Base-by-base conservation (phyloP, 2,329 filamentous ascomycete species). In the Fusarium pseudoanthophilum region DNA sequence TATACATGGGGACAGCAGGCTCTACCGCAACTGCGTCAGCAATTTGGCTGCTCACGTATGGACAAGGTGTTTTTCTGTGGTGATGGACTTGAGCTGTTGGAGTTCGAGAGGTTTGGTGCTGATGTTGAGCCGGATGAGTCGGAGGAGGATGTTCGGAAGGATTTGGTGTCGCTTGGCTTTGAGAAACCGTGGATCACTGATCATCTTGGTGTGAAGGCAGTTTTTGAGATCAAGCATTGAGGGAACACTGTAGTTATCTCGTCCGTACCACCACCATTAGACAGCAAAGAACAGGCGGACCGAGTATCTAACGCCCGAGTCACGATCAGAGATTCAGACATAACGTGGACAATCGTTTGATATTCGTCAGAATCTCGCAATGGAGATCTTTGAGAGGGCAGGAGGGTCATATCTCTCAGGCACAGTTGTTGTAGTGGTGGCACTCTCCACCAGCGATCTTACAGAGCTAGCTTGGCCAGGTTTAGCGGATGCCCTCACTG, bases 1-100 rank as follows among this genome's bases (percentile, higher is more conserved):
- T 88, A 85, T 73, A 90, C 88, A 0, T 90, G 88, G 88, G 88
- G 89, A 1, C 85, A 89, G 69, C 88, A 90, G 80, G 84, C 83
- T 5, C 75, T 82, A 6, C 80, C 81, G 5, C 77, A 68, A 52
- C 71, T 84, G 59, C 80, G 84, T 30, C 78, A 84, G 43, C 79
- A 75, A 63, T 89, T 86, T 77, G 87, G 87, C 0, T 85, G 83
- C 60, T 84, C 81, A 39, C 80, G 88, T 11, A 87, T 89, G 87
- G 88, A 90, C 62, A 80, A 90, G 78, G 81, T 89, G 15, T 80
- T 85, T 34, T 87, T 83, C 72, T 83, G 82, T 46, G 87, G 87
- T 2, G 67, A 62, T 37, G 42, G 18, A 1, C 40, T 60, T 64
- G 16, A 69, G 64, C 69, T 60, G 81, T 28, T 61, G 68, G 24